Conservation (phyloP, 257 asterid genomes). For the Petunia axillaris region DNA sequence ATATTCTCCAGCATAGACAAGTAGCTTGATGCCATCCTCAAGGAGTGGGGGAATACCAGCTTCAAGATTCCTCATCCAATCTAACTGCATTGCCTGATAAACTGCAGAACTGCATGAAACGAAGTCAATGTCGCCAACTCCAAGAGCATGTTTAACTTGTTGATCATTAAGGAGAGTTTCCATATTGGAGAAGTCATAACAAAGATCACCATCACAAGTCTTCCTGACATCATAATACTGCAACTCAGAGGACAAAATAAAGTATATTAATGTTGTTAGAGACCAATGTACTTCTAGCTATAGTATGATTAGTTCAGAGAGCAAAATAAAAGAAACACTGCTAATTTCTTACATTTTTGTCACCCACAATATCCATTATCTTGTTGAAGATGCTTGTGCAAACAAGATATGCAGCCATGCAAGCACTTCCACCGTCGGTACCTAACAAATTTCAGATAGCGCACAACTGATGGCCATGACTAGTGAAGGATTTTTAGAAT, state of each 20-base stretch:
- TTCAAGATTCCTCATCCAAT: conserved; percentile 65
- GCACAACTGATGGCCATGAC: too few relatives aligned
- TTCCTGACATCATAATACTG: conserved; percentile 62
- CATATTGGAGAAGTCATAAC: conserved; percentile 63
- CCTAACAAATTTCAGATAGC: neutral
- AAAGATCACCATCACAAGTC: conserved; percentile 51
- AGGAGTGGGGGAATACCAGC: conserved; percentile 58
- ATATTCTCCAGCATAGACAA: conserved; percentile 65
- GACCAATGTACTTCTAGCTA: neutral
- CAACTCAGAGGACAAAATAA: neutral
- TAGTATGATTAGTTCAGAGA: neutral
- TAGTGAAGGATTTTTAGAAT: too few relatives aligned
- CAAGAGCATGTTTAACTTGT: conserved; percentile 55
- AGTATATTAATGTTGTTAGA: neutral
- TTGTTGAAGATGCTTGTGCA: conserved; percentile 9
- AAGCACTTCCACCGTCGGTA: neutral
- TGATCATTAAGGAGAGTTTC: conserved; percentile 48
- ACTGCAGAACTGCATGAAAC: conserved; percentile 62
- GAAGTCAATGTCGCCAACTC: conserved; percentile 56
- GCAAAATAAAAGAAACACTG: neutral
- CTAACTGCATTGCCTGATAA: conserved; percentile 51
- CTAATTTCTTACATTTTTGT: conserved; percentile 46
- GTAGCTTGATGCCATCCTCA: conserved; percentile 64
- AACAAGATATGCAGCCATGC: neutral
- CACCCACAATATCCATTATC: conserved; percentile 30